Percentiles rank a stretch among this genome's conserved stretches.
phyloP scores from a whole-genome alignment of 352 stramenopile genomes.

The Phytopythium kandeliae region DNA sequence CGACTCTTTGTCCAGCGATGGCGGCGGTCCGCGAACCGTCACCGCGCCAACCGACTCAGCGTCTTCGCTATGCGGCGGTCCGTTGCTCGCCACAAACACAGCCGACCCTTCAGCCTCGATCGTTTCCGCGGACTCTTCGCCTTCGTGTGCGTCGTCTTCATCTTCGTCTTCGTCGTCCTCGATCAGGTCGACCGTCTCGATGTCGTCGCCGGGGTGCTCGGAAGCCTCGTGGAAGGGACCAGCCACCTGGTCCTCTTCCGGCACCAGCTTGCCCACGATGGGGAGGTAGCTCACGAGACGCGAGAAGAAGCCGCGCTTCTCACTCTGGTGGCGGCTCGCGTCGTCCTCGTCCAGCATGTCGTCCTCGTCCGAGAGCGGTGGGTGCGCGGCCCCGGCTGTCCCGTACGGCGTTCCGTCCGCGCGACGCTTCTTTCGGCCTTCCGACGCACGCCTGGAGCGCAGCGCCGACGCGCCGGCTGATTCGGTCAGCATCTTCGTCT shows the following conservation, averaged over 20 bases:
- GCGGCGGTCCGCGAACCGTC: conserved; percentile 3
- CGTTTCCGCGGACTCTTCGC: background rate
- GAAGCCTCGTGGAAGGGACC: conserved; percentile 8
- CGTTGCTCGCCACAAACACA: conserved; percentile 5
- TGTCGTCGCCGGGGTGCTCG: conserved; percentile 8
- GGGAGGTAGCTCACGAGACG: conserved; percentile 64
- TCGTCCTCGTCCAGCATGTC: conserved; percentile 13
- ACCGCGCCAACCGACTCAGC: background rate
- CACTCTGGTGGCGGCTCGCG: conserved; percentile 1
- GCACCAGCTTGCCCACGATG: conserved; percentile 47
- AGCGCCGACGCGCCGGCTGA: conserved; percentile 12
- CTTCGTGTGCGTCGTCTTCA: conserved; percentile 10
- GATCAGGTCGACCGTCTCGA: conserved; percentile 14
- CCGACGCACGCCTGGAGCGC: conserved; percentile 5
- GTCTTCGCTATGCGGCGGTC: conserved; percentile 4
- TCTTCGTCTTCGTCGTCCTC: conserved; percentile 12
- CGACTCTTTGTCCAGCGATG: conserved; percentile 1
- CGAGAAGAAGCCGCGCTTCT: conserved; percentile 34
- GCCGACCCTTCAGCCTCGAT: conserved; percentile 2
- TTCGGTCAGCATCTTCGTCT: conserved; percentile 21
- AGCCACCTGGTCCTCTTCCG: conserved; percentile 26
- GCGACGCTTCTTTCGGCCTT: conserved; percentile 25
- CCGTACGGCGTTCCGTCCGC: conserved; percentile 34
- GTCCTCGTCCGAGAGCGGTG: conserved; percentile 3
- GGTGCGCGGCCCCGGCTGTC: conserved; percentile 16